Conservation (phyloP, 2,329 filamentous ascomycete genomes). For the Fusarium sp. region DNA sequence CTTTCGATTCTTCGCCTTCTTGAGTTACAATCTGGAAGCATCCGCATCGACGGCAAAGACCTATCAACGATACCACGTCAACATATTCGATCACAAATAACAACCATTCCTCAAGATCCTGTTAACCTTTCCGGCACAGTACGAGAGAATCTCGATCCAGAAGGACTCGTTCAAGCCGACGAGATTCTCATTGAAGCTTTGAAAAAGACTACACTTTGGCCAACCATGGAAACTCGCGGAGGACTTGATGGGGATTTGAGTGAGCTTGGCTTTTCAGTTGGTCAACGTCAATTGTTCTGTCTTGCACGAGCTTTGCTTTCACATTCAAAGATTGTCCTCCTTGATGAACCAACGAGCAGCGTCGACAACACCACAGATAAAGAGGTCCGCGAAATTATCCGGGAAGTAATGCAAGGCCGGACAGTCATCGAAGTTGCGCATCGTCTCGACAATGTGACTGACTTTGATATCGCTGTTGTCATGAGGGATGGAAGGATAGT, state of each 20-base stretch:
- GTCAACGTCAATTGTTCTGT: slow-evolving; percentile 64
- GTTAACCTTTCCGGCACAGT: slow-evolving; percentile 63
- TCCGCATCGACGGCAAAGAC: slow-evolving; percentile 62
- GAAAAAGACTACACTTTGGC: slow-evolving; percentile 60
- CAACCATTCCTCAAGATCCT: slow-evolving; percentile 65
- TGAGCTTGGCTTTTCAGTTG: slow-evolving; percentile 57
- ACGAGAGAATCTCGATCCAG: slow-evolving; percentile 64
- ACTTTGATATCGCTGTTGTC: slow-evolving; percentile 51
- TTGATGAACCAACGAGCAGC: slow-evolving; percentile 55
- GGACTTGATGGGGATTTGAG: slow-evolving; percentile 57
- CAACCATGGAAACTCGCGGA: slow-evolving; percentile 55
- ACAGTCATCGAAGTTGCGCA: slow-evolving; percentile 54
- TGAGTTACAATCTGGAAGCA: slow-evolving; percentile 56
- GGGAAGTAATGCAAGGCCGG: slow-evolving; percentile 39
- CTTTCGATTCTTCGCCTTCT: slow-evolving; percentile 64
- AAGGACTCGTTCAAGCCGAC: slow-evolving; percentile 52
- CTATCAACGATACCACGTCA: slow-evolving; percentile 59
- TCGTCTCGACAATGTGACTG: slow-evolving; percentile 48
- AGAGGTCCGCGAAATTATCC: slow-evolving; percentile 45
- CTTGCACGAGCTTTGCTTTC: slow-evolving; percentile 62
- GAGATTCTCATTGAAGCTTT: slow-evolving; percentile 60
- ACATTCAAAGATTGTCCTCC: slow-evolving; percentile 49
- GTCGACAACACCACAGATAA: slow-evolving; percentile 51
- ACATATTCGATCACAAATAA: slow-evolving; percentile 60
- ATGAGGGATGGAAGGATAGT: slow-evolving; percentile 49